Evolutionary conservation across 140 eudicot species (phyloP).

Genomic region (Ambrosia hybrid): DNA sequence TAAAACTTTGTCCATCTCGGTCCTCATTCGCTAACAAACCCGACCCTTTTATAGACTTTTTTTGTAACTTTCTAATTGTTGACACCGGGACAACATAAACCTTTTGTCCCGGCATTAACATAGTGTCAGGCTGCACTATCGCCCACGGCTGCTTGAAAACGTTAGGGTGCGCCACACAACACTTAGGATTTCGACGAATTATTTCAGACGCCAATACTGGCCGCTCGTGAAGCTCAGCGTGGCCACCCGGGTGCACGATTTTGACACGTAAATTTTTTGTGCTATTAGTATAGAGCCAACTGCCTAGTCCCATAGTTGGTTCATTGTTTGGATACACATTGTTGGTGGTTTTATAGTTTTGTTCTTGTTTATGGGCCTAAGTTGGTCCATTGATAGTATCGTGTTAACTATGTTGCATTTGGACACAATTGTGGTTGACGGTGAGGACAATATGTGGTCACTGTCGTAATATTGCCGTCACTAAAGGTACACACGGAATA

Average conservation of each 20-base stretch:
- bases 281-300: conserved; percentile 63
- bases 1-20: conserved; percentile 12
- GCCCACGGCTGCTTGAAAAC: conserved; percentile 78
- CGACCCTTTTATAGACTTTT: conserved; percentile 28
- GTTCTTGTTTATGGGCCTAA: conserved; percentile 25
- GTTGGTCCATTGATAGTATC: conserved; percentile 27
- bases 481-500: conserved; percentile 2
- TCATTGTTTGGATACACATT: neutral
- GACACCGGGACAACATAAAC: conserved; percentile 57
- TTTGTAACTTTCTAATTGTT: conserved; percentile 57
- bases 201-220: conserved; percentile 58
- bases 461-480: neutral
- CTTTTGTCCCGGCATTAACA: conserved; percentile 61
- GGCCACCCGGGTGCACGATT: conserved; percentile 79
- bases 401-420: conserved; percentile 27
- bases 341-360: conserved; percentile 21
- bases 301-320: conserved; percentile 45
- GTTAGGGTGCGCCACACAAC: conserved; percentile 63
- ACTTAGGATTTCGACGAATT: conserved; percentile 57
- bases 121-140: conserved; percentile 54
- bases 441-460: conserved; percentile 18
- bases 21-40: conserved; percentile 20
- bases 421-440: conserved; percentile 22
- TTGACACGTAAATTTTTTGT: conserved; percentile 51
- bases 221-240: conserved; percentile 67